Percentiles rank a stretch among this genome's conserved stretches.
Conservation (phyloP, 1,139 yeast species). For the Entelexis paramagnoliae region DNA sequence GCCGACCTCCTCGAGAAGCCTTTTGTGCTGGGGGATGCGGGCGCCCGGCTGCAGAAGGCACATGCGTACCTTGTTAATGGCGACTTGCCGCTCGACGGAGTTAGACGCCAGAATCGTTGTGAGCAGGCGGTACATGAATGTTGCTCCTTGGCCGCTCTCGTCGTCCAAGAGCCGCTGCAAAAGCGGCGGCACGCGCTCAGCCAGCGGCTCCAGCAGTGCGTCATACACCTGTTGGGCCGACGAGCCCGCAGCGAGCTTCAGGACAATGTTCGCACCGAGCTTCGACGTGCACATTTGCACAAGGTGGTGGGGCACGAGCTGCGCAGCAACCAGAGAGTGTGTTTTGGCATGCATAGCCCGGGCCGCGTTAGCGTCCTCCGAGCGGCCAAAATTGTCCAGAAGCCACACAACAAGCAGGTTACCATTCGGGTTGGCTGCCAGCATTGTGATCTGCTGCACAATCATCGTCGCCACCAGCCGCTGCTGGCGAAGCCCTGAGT, state of each 20-base stretch:
- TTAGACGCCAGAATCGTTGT: slow-evolving; percentile 44
- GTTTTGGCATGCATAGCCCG: slow-evolving; percentile 41
- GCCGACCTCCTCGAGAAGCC: slow-evolving; percentile 90
- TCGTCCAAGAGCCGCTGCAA: slow-evolving; percentile 25
- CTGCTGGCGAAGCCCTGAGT: slow-evolving; percentile 56
- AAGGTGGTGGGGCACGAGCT: slow-evolving; percentile 48
- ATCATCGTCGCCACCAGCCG: slow-evolving; percentile 71
- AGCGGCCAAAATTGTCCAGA: slow-evolving; percentile 53
- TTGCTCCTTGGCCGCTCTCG: slow-evolving; percentile 37
- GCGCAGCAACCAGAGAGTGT: slow-evolving; percentile 42
- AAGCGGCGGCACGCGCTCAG: slow-evolving; percentile 27
- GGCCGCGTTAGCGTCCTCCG: slow-evolving; percentile 11
- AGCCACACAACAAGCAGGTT: slow-evolving; percentile 88
- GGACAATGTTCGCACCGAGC: slow-evolving; percentile 70
- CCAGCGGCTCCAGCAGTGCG: slow-evolving; percentile 22
- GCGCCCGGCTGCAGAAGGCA: slow-evolving; percentile 51
- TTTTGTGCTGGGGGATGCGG: slow-evolving; percentile 60
- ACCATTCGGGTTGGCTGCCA: slow-evolving; percentile 80
- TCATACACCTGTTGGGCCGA: slow-evolving; percentile 55
- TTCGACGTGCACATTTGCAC: slow-evolving; percentile 69
- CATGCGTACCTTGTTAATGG: slow-evolving; percentile 50
- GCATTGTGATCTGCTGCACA: slow-evolving; percentile 64
- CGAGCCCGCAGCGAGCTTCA: slow-evolving; percentile 61
- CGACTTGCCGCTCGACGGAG: slow-evolving; percentile 44
- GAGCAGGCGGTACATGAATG: slow-evolving; percentile 41